These are phyloP conservation scores for Gossypium stocksii DNA, from an alignment of 345 rosid genomes.

Conservation along the genomic window DNA sequence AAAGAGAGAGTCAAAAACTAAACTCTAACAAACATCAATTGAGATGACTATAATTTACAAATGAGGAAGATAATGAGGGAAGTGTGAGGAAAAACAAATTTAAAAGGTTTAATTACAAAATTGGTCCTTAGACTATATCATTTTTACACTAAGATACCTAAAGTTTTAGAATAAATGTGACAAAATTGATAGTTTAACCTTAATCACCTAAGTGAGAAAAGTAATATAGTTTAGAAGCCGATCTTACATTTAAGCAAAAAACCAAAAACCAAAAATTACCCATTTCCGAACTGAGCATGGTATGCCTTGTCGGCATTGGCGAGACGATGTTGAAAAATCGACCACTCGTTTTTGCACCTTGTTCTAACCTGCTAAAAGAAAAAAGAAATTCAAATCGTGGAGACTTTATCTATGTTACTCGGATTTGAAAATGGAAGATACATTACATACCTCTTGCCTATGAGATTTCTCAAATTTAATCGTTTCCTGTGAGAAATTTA, in stretches of 20 bases:
- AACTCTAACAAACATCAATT: not conserved
- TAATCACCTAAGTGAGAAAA: too few relatives aligned
- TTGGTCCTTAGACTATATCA: too few relatives aligned
- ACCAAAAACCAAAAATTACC: not conserved
- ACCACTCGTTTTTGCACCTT: conserved; percentile 82
- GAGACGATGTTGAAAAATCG: conserved; percentile 68
- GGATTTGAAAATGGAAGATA: too few relatives aligned
- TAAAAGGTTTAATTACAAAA: not conserved
- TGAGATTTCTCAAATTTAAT: not conserved
- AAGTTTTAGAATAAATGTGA: too few relatives aligned
- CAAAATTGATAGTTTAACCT: too few relatives aligned
- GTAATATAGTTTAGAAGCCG: too few relatives aligned
- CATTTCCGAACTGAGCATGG: conserved; percentile 24
- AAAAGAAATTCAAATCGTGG: not conserved
- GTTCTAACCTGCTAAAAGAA: conserved; percentile 55
- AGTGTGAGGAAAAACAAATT: not conserved
- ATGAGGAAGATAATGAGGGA: not conserved
- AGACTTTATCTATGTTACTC: too few relatives aligned
- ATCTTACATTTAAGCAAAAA: too few relatives aligned
- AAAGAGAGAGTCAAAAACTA: not conserved
- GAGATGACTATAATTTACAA: not conserved
- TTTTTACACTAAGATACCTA: too few relatives aligned
- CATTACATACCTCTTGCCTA: not conserved
- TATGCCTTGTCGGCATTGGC: conserved; percentile 59
- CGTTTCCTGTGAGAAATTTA: not conserved